Evolutionary conservation across 805 yeast genomes (phyloP).

Genomic region (Teunomyces barrocoloradensis): DNA sequence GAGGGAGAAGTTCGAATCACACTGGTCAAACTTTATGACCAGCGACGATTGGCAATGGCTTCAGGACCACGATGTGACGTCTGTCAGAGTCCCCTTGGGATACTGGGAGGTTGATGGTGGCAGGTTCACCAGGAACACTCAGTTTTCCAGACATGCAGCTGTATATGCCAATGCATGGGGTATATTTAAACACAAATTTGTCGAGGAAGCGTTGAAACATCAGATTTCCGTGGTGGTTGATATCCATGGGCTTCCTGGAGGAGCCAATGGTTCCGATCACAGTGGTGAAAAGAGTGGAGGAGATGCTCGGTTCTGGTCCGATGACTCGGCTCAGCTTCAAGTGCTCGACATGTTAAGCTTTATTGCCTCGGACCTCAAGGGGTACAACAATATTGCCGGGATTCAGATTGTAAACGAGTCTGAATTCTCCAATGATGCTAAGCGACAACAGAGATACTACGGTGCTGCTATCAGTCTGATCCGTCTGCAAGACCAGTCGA

Average conservation of each 20-base stretch:
- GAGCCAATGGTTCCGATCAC: conserved; percentile 85
- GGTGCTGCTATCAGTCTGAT: conserved; percentile 60
- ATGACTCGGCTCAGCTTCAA: conserved; percentile 36
- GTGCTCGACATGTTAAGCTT: conserved; percentile 54
- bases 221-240: conserved; percentile 79
- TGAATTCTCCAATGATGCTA: conserved; percentile 52
- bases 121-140: conserved; percentile 53
- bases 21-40: conserved; percentile 61
- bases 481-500: conserved; percentile 47
- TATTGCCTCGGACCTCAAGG: conserved; percentile 57
- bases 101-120: conserved; percentile 85
- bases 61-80: conserved; percentile 62
- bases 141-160: conserved; percentile 48
- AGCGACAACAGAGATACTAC: conserved; percentile 61
- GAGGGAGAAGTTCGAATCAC: conserved; percentile 50
- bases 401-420: conserved; percentile 87
- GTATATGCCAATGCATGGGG: conserved; percentile 80
- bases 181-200: conserved; percentile 47
- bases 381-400: conserved; percentile 70
- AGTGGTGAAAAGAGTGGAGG: conserved; percentile 63
- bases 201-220: conserved; percentile 57
- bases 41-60: conserved; percentile 84
- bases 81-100: conserved; percentile 85
- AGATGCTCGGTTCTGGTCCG: conserved; percentile 64
- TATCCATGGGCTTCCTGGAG: conserved; percentile 87